Evolutionary conservation across 192 early-diverging fungal species (phyloP).

Genomic region (Dispira parvispora): DNA sequence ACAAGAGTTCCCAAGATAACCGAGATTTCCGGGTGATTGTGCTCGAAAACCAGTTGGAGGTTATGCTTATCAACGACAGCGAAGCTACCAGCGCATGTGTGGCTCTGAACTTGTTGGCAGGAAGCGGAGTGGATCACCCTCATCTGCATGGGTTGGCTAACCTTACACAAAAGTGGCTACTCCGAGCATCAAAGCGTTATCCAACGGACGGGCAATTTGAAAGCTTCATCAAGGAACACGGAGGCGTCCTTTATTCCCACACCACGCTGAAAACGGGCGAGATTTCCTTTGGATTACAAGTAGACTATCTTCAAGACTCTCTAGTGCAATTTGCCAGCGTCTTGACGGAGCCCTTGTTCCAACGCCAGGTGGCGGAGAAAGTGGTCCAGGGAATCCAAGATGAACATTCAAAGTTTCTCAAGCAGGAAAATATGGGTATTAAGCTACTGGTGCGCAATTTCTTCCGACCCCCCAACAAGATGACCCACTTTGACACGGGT

Average conservation of each 20-base stretch:
- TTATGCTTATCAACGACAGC: conserved; percentile 9
- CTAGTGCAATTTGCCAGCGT: not conserved
- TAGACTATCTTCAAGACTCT: not conserved
- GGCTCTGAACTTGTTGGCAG: not conserved
- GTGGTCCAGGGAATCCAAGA: conserved; percentile 1
- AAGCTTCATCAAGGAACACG: conserved; percentile 5
- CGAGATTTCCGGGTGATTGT: conserved; percentile 5
- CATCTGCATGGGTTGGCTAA: not conserved
- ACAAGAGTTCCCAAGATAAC: not conserved
- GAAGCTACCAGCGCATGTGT: not conserved
- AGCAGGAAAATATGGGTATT: conserved; percentile 7
- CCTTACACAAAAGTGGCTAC: conserved; percentile 3
- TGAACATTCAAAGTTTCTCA: conserved; percentile 1
- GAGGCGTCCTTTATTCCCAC: not conserved
- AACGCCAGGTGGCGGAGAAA: conserved; percentile 7
- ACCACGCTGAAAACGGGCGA: not conserved
- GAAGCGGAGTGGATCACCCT: not conserved
- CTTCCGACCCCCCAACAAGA: conserved; percentile 2
- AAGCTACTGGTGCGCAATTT: conserved; percentile 8
- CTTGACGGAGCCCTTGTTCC: not conserved
- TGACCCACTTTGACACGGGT: conserved; percentile 61
- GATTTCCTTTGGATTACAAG: not conserved
- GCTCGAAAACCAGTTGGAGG: conserved; percentile 9
- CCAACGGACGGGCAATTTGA: not conserved
- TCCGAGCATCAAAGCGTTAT: not conserved